These are phyloP conservation scores for Fraxinus paxiana DNA, from an alignment of 305 asterid genomes.

Conservation along the genomic window DNA sequence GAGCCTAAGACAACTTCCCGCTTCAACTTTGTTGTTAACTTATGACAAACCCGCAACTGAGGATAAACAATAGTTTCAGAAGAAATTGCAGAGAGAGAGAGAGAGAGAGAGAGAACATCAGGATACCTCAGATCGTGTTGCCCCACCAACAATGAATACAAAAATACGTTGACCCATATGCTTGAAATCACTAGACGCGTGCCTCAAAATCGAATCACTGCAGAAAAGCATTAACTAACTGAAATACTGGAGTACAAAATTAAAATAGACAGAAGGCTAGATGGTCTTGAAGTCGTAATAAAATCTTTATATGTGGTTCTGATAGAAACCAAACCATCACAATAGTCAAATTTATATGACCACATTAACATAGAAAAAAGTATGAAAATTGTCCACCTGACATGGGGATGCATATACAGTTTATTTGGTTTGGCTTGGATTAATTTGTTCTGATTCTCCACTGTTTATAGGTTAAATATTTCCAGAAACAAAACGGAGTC, in stretches of 20 bases:
- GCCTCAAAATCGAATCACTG: constrained; percentile 86
- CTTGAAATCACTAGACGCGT: constrained; percentile 86
- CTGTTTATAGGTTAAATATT: background rate
- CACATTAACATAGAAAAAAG: background rate
- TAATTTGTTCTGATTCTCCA: background rate
- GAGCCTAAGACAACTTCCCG: constrained; percentile 91
- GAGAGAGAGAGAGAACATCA: background rate
- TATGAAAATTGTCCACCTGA: background rate
- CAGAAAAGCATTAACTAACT: constrained; percentile 21
- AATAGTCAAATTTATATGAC: background rate
- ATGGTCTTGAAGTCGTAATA: background rate
- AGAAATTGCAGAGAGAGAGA: background rate
- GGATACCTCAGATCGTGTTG: constrained; percentile 93
- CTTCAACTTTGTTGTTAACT: constrained; percentile 72
- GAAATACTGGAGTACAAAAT: background rate
- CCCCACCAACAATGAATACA: constrained; percentile 96
- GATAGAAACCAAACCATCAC: background rate
- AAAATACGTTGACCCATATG: constrained; percentile 93
- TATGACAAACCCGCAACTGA: constrained; percentile 96
- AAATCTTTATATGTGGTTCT: background rate
- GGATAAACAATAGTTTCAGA: constrained; percentile 21
- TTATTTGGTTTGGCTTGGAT: background rate
- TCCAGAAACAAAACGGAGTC: background rate
- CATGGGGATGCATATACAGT: background rate
- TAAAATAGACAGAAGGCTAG: background rate